Conservation (phyloP, 345 rosid species). For the Iberis pinnata region DNA sequence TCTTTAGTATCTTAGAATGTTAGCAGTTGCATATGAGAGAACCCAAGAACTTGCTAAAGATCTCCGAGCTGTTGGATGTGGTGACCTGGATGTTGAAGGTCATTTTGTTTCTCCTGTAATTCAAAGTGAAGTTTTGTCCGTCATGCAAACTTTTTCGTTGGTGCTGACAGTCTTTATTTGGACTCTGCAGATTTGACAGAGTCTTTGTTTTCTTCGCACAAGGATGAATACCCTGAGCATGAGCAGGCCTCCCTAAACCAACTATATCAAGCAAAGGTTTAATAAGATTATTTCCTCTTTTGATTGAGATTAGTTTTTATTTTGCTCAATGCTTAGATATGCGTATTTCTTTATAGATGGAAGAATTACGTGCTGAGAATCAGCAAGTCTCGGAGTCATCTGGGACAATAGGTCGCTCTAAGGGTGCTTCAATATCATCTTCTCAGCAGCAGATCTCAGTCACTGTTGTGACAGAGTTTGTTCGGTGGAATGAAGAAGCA, state of each 20-base stretch:
- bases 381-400: conserved; percentile 66
- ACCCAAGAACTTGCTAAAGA: conserved; percentile 96
- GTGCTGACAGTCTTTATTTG: conserved; percentile 21
- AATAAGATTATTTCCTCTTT: conserved; percentile 3
- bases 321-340: conserved; percentile 11
- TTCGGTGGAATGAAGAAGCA: conserved; percentile 98
- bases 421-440: conserved; percentile 75
- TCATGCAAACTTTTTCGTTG: not conserved
- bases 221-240: conserved; percentile 93
- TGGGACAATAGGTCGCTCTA: conserved; percentile 90
- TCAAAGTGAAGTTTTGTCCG: conserved; percentile 5
- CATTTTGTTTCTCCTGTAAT: conserved; percentile 22
- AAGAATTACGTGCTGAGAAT: conserved; percentile 80
- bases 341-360: conserved; percentile 53
- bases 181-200: conserved; percentile 68
- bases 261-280: conserved; percentile 82
- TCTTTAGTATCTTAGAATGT: conserved; percentile 93
- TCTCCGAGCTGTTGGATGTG: conserved; percentile 88
- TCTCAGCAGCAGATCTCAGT: conserved; percentile 89
- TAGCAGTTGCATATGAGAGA: conserved; percentile 94
- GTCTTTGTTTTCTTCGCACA: conserved; percentile 84
- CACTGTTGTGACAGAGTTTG: conserved; percentile 95
- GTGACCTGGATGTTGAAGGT: conserved; percentile 98
- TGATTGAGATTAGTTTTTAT: conserved; percentile 7
- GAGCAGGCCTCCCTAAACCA: conserved; percentile 91